Base-by-base conservation (phyloP, 768 basidiomycete species). In the Candolleomyces efflorescens region DNA sequence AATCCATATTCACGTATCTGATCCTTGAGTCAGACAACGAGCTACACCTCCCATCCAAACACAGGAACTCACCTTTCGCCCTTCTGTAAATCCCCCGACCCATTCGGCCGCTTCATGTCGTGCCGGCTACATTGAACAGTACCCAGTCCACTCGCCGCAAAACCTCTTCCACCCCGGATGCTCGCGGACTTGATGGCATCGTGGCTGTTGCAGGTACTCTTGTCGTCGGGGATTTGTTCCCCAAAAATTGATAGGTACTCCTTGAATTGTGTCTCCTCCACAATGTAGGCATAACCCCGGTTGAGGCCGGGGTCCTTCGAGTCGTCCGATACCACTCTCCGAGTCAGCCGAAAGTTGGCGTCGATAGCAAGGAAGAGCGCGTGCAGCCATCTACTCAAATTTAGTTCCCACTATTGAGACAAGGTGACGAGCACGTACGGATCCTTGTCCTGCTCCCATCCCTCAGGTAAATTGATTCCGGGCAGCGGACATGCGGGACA, bases 31-130 rank as follows among this genome's bases (percentile, higher is more conserved):
- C 32, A 47, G 46, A 18, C 26, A 18, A 36, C 24, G 45, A 36
- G 20, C 22, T n/a, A 54, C 18, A 43, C 46, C 10, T 23, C n/a
- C n/a, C n/a, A n/a, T n/a, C n/a, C n/a, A n/a, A n/a, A n/a, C n/a
- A 37, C 18, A 39, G 39, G 36, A 6, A 61, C 63, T 45, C 59
- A 71, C 72, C 64, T 36, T 61, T 74, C 72, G 0, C 73, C 73
- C 48, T 67, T 68, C 51, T 75, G 73, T 0, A 75, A 56, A 59
- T 73, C 70, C 1, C 70, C 73, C 0, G 68, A 59, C 1, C 64
- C 63, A 36, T 58, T 59, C 11, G 67, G 65, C 2, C 68, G 60
- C 47, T 67, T 64, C 56, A 75, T 65, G 50, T 68, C 66, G 48
- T 75, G 72, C 0, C 71, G 62, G 7, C 62, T 63, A 53, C 74